Conservation (phyloP, 1,139 yeast genomes). For the Sugiyamaella castrensis region DNA sequence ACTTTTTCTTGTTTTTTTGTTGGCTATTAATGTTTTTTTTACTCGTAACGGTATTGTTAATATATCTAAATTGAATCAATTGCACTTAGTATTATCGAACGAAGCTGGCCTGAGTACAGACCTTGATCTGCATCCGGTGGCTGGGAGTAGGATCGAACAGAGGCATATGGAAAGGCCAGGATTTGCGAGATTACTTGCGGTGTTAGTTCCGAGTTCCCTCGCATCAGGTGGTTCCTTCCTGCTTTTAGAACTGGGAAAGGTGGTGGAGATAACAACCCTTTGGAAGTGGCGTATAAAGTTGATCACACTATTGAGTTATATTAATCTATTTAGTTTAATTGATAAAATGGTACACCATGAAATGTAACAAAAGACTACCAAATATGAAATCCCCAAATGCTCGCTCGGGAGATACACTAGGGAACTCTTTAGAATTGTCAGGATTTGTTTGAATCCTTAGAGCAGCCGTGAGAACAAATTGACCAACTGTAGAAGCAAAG, state of each 20-base stretch:
- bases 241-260: not conserved
- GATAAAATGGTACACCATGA: conserved; percentile 85
- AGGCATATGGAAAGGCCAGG: no score
- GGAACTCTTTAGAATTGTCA: conserved; percentile 45
- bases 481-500: conserved; percentile 88
- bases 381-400: conserved; percentile 87
- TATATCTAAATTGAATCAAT: no score
- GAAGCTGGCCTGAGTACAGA: no score
- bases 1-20: no score
- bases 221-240: not conserved
- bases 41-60: no score
- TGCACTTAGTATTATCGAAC: no score
- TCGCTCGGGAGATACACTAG: conserved; percentile 64
- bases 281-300: no score
- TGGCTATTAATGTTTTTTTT: no score
- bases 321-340: conserved; percentile 46
- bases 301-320: no score
- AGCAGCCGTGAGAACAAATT: conserved; percentile 71
- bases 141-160: not conserved
- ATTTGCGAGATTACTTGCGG: no score
- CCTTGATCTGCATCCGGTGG: not conserved
- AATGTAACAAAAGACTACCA: conserved; percentile 86
- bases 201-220: no score
- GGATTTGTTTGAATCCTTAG: conserved; percentile 66
- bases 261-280: no score